A percentile compares a stretch with the other conserved stretches of the same genome.
Conservation (phyloP, 176 grass and related monocot species). For the Poa annua region DNA sequence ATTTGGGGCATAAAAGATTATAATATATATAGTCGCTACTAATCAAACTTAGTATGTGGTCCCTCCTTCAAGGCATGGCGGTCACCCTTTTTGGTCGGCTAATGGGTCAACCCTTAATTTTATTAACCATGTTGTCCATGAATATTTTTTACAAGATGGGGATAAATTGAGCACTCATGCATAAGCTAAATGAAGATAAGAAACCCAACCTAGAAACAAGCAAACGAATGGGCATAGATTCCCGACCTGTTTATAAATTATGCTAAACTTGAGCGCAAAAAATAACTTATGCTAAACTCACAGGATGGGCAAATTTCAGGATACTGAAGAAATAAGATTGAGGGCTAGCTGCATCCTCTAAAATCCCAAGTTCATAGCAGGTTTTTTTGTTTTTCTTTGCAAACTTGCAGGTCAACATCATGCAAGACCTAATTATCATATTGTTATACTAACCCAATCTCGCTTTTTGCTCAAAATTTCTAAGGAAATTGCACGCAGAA, state of each 20-base stretch:
- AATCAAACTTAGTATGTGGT: too few relatives aligned
- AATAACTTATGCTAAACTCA: neutral
- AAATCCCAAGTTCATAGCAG: neutral
- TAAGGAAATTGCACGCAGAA: neutral
- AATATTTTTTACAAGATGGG: neutral
- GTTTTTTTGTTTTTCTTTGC: neutral
- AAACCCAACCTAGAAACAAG: neutral
- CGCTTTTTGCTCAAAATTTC: neutral
- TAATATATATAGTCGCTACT: too few relatives aligned
- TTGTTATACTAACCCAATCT: neutral
- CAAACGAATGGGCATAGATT: neutral
- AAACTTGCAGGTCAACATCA: neutral
- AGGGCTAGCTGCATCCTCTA: neutral
- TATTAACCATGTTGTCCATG: neutral
- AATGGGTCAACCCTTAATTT: too few relatives aligned
- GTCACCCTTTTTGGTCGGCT: too few relatives aligned
- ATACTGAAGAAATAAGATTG: neutral
- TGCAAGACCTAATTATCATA: neutral
- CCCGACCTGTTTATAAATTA: neutral
- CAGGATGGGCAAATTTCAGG: too few relatives aligned
- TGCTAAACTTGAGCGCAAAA: too few relatives aligned
- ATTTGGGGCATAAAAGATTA: too few relatives aligned
- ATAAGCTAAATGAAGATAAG: neutral
- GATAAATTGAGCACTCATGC: neutral
- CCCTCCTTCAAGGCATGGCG: too few relatives aligned